Evolutionary conservation across 805 yeast species (phyloP), one percentile per base, ranked within the genome.

Genomic region (Candida quercuum): DNA sequence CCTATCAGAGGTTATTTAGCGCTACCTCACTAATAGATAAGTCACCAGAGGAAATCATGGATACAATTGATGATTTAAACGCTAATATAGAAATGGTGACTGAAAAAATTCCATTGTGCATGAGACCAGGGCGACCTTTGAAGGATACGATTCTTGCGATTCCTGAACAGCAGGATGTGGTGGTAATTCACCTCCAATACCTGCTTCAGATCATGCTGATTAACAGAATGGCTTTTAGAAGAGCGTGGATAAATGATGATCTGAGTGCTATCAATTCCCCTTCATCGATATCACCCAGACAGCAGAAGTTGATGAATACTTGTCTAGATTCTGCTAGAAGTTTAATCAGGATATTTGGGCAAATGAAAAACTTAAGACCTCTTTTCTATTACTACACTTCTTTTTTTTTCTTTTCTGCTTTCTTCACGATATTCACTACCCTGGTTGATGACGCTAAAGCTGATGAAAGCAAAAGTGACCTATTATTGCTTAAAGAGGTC

Each of bases 221-320:
- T 25, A 54, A 52, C 40, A 45, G 57, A 41, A 46, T 52, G 52
- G 54, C 59, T 3, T 54, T 51, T 17, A 45, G 44, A 8, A 42
- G 48, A 30, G 45, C 52, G 2, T 54, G 57, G 59, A 25, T 45
- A 14, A 43, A 43, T 42, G 48, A 41, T 30, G 52, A 47, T 27
- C 11, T 39, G 14, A 38, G 36, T 2, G 30, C 30, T 15, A 38
- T 41, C 26, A 37, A 38, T 17, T 36, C 33, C 14, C 26, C 10
- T 28, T 25, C 33, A 10, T 21, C 24, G 4, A 22, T 28, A 5
- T 28, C 43, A 3, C 50, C 54, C 19, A 25, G 36, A 13, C 56
- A 51, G 33, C 29, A 36, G 16, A 28, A 27, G 24, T 24, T 47
- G 25, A 52, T 54, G 45, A 23, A 28, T 17, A 46, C 35, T 13